Evolutionary conservation across 805 yeast species (phyloP).

Genomic region (Maudiozyma serrabonitensis): DNA sequence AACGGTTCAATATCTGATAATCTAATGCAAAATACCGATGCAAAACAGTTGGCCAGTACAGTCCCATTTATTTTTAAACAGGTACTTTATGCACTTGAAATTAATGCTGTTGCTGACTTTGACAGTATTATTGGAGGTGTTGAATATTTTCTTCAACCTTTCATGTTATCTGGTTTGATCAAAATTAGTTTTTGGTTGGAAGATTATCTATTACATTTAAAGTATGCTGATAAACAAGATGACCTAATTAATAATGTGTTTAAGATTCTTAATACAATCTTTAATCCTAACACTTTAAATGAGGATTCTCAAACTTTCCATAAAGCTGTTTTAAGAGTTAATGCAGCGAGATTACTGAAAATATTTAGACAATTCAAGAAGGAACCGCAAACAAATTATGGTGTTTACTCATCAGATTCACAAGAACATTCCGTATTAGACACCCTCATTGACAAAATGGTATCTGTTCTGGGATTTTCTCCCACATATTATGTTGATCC

Average conservation of each 20-base stretch:
- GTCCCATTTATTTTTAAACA: constrained; percentile 70
- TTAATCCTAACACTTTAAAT: constrained; percentile 35
- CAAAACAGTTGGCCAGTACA: constrained; percentile 56
- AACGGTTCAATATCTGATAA: constrained; percentile 83
- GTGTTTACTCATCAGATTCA: constrained; percentile 25
- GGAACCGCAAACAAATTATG: constrained; percentile 22
- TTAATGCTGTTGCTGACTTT: constrained; percentile 42
- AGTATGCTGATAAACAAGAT: constrained; percentile 16
- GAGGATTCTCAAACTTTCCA: constrained; percentile 40
- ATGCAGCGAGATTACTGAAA: constrained; percentile 19
- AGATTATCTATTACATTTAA: constrained; percentile 31
- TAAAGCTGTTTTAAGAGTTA: constrained; percentile 30
- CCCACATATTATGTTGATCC: constrained; percentile 25
- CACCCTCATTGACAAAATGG: constrained; percentile 16
- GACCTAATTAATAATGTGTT: constrained; percentile 29
- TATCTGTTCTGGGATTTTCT: constrained; percentile 15
- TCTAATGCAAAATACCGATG: constrained; percentile 53
- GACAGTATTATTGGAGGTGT: constrained; percentile 65
- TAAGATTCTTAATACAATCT: constrained; percentile 32
- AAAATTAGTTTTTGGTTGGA: constrained; percentile 45
- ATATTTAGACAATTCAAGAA: constrained; percentile 16
- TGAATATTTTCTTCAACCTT: constrained; percentile 79
- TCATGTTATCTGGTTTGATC: constrained; percentile 48
- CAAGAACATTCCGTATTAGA: constrained; percentile 22
- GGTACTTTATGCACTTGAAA: constrained; percentile 49